A percentile compares a stretch with the other conserved stretches of the same genome.
These are phyloP conservation scores for Rhizoctonia solani DNA, from an alignment of 1,284 basidiomycete genomes.

Conservation along the genomic window DNA sequence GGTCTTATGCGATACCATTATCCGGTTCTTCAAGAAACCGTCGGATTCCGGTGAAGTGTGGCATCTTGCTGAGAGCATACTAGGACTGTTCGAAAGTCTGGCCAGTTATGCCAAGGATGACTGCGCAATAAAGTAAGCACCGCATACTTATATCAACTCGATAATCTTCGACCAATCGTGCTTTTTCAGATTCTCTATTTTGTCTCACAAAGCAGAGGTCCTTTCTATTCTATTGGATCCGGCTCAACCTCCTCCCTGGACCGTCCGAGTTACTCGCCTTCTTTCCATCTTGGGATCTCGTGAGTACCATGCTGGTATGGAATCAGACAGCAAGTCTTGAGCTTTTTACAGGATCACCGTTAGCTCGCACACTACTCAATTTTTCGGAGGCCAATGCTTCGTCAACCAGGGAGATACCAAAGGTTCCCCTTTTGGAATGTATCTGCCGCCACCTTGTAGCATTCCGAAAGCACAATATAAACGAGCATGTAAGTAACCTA, in stretches of 20 bases:
- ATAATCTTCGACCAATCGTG: background rate
- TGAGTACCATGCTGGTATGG: background rate
- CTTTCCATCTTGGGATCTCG: constrained; percentile 7
- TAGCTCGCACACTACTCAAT: constrained; percentile 8
- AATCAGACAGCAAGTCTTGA: background rate
- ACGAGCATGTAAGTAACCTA: constrained; percentile 5
- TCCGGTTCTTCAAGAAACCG: background rate
- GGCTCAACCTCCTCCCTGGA: constrained; percentile 10
- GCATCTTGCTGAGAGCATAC: constrained; percentile 13
- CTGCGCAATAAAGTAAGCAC: background rate
- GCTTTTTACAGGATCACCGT: background rate
- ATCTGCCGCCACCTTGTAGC: constrained; percentile 4
- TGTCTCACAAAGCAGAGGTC: constrained; percentile 1
- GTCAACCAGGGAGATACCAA: background rate
- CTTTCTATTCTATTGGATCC: constrained; percentile 3
- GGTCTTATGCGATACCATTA: constrained; percentile 1
- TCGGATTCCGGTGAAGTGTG: background rate
- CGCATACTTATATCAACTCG: background rate
- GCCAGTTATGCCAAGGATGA: constrained; percentile 13
- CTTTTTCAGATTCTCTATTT: background rate
- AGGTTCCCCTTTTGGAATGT: constrained; percentile 13
- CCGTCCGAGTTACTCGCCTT: background rate
- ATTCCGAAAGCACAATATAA: constrained; percentile 1
- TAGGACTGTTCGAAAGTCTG: constrained; percentile 2
- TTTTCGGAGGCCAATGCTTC: background rate